Evolutionary conservation across 1,139 yeast species (phyloP), one percentile per base, ranked within the genome.

Genomic region (Arxiozyma heterogenica): DNA sequence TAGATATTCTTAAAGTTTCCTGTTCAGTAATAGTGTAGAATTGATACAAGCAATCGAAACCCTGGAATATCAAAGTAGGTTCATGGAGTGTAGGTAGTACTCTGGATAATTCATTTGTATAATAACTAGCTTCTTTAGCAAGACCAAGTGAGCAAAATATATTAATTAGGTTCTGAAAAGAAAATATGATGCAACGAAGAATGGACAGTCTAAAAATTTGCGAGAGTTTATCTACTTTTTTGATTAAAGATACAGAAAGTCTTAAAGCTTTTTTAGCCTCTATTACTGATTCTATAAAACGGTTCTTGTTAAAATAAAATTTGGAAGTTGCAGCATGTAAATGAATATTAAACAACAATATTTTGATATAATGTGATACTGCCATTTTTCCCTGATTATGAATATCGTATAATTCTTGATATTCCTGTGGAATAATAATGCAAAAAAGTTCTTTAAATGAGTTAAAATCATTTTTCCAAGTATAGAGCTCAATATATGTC

Each of bases 101-200:
- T 46, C 72, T 75, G 9, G 66, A 64, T 45, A 78, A 70, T 58
- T 84, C 89, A 6, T 70, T 69, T 17, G 75, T 59, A 64, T 76
- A 83, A 62, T 74, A 80, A 3, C 72, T 71, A 44, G 79, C 71
- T 53, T 83, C 87, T 58, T 79, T 79, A 0, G 82, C 71, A 2
- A 81, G 61, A 0, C 89, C 88, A 48, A 81, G 61, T 47, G 72
- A 73, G 22, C 73, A 67, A 53, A 74, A 71, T 1, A 71, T 60
- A 3, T 70, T 65, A 39, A 81, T 66, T 25, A 79, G 63, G 12
- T 57, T 54, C 18, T 66, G 64, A 60, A 77, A 77, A 6, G 77
- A 58, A 5, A 67, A 63, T 12, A 73, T 63, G 41, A 81, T 62
- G 27, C 68, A 59, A 0, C 58, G 57, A 0, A 74, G 65, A 1